Evolutionary conservation across 495 filamentous ascomycete genomes (phyloP).

Genomic region (Penicillium simplicissimum): DNA sequence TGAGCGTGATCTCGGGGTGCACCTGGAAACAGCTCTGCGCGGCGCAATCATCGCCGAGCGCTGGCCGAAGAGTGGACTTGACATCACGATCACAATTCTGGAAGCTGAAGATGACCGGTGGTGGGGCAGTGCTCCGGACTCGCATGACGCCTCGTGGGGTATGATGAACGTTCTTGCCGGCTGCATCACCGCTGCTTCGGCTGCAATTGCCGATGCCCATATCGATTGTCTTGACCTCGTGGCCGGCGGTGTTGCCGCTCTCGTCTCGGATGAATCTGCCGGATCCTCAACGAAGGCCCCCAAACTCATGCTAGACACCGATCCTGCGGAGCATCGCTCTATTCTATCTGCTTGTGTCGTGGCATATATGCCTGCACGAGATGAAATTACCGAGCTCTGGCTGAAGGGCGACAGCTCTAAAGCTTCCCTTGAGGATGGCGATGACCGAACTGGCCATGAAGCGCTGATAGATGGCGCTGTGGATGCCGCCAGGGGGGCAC

Average conservation of each 20-base stretch:
- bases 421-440: slow-evolving; percentile 30
- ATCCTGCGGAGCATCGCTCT: slow-evolving; percentile 69
- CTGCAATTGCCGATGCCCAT: slow-evolving; percentile 92
- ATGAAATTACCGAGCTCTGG: slow-evolving; percentile 95
- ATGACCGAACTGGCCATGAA: slow-evolving; percentile 45
- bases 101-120: slow-evolving; percentile 82
- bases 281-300: slow-evolving; percentile 34
- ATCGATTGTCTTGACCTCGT: slow-evolving; percentile 95
- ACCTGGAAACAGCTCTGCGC: slow-evolving; percentile 85
- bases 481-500: slow-evolving; percentile 59
- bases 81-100: slow-evolving; percentile 86
- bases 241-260: slow-evolving; percentile 82
- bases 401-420: slow-evolving; percentile 71
- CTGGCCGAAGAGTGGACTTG: slow-evolving; percentile 95
- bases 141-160: slow-evolving; percentile 60
- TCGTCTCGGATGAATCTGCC: slow-evolving; percentile 55
- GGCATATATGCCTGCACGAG: slow-evolving; percentile 82
- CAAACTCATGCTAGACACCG: slow-evolving; percentile 75
- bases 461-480: slow-evolving; percentile 63
- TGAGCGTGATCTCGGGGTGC: slow-evolving; percentile 87
- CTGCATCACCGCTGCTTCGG: slow-evolving; percentile 91
- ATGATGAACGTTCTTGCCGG: slow-evolving; percentile 90
- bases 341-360: slow-evolving; percentile 82
- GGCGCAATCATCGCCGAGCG: slow-evolving; percentile 88
- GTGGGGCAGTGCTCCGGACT: slow-evolving; percentile 54